Conservation (phyloP, 176 grass and related monocot genomes). For the Paspalum vaginatum region DNA sequence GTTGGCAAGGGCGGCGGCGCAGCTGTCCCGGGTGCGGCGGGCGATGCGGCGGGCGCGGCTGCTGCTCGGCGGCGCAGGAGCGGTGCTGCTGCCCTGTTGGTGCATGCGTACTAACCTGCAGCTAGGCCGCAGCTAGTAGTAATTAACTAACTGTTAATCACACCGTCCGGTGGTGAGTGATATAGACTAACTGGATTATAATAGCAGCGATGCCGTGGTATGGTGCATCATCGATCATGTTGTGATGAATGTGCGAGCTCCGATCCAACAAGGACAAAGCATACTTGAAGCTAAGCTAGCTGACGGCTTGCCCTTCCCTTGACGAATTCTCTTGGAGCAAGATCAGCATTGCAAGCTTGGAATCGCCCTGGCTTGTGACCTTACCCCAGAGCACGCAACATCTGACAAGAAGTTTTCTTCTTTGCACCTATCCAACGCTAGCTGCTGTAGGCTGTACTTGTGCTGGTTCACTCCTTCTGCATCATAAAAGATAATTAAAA, state of each 20-base stretch:
- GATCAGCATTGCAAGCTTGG: neutral
- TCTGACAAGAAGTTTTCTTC: neutral
- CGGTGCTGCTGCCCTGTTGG: neutral
- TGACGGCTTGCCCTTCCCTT: neutral
- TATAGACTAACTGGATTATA: too few relatives aligned
- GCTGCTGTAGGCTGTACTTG: neutral
- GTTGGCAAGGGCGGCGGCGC: conserved; percentile 30
- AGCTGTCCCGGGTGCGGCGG: conserved; percentile 24
- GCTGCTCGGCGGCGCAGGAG: neutral
- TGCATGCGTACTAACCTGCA: neutral
- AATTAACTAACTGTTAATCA: too few relatives aligned
- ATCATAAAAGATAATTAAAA: too few relatives aligned
- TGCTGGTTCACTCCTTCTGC: too few relatives aligned
- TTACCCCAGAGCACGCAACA: neutral
- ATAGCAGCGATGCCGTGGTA: too few relatives aligned
- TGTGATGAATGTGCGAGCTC: too few relatives aligned
- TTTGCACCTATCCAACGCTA: neutral
- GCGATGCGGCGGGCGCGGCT: conserved; percentile 16
- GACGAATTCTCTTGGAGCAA: neutral
- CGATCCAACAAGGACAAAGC: too few relatives aligned
- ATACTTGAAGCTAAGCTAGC: neutral
- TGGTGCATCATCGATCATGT: too few relatives aligned
- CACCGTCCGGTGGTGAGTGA: too few relatives aligned
- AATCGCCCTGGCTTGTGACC: neutral
- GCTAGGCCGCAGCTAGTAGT: too few relatives aligned